Conservation (phyloP, 2,329 filamentous ascomycete genomes). For the Fusarium verrucosum region DNA sequence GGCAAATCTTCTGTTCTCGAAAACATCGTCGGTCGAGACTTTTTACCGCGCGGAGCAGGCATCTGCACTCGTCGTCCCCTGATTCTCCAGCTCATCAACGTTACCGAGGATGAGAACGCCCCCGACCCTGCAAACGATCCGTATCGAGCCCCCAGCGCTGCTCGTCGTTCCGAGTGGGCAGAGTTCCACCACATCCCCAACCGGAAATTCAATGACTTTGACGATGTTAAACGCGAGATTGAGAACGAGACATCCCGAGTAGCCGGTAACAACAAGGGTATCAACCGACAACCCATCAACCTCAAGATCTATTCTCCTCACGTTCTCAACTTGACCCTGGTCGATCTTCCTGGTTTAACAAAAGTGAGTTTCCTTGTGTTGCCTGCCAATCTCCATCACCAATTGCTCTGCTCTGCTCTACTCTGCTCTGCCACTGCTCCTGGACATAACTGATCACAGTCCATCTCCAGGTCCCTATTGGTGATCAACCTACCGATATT, state of each 20-base stretch:
- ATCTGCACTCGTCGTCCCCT: constrained; percentile 95
- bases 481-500: constrained; percentile 96
- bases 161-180: constrained; percentile 78
- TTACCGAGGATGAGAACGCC: constrained; percentile 78
- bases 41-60: constrained; percentile 93
- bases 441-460: constrained; percentile 32
- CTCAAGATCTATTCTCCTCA: constrained; percentile 98
- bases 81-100: constrained; percentile 98
- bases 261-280: constrained; percentile 94
- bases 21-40: constrained; percentile 98
- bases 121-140: constrained; percentile 72
- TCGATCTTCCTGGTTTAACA: constrained; percentile 94
- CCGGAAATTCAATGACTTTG: constrained; percentile 89
- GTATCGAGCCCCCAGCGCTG: constrained; percentile 80
- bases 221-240: constrained; percentile 93
- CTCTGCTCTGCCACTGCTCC: constrained; percentile 23
- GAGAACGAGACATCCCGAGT: constrained; percentile 96
- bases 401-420: constrained; percentile 18
- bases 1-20: constrained; percentile 98
- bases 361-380: constrained; percentile 67
- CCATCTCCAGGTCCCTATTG: constrained; percentile 80
- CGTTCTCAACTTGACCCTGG: constrained; percentile 93
- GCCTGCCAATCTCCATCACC: constrained; percentile 13
- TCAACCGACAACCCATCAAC: constrained; percentile 97
- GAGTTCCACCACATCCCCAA: constrained; percentile 97